Evolutionary conservation across 805 yeast genomes (phyloP).

Genomic region (Starmerella riodocensis): DNA sequence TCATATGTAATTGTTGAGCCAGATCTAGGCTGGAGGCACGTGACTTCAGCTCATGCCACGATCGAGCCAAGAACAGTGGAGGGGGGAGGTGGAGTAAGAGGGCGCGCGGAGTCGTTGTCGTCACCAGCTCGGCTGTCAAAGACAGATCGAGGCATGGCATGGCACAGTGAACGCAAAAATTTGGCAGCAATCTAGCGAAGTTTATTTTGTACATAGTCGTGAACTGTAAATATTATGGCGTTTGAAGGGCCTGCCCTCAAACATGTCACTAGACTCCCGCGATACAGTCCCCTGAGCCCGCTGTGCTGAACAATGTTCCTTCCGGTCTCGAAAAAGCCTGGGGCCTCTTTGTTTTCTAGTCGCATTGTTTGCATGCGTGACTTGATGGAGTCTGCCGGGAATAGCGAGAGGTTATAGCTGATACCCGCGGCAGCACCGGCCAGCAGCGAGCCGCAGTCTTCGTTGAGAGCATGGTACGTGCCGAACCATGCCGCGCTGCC

Average conservation of each 20-base stretch:
- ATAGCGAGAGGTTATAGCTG: conserved; percentile 62
- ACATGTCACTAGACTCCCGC: conserved; percentile 74
- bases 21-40: too few species aligned
- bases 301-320: conserved; percentile 34
- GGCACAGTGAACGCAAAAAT: too few species aligned
- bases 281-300: conserved; percentile 62
- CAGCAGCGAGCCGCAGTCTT: conserved; percentile 31
- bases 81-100: too few species aligned
- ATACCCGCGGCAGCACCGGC: conserved; percentile 87
- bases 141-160: too few species aligned
- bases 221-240: conserved; percentile 70
- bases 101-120: too few species aligned
- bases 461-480: conserved; percentile 49
- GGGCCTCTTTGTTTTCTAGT: conserved; percentile 26
- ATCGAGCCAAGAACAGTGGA: too few species aligned
- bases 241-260: conserved; percentile 79
- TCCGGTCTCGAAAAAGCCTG: conserved; percentile 31
- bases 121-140: too few species aligned
- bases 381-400: conserved; percentile 85
- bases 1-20: too few species aligned
- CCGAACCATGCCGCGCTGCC: conserved; percentile 96
- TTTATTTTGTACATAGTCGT: conserved; percentile 36
- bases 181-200: neutral
- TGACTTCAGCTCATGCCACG: too few species aligned
- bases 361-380: conserved; percentile 65